Percentiles rank a stretch among this genome's conserved stretches.
phyloP scores from a whole-genome alignment of 75 land plant genomes.

The Pinus albicaulis region DNA sequence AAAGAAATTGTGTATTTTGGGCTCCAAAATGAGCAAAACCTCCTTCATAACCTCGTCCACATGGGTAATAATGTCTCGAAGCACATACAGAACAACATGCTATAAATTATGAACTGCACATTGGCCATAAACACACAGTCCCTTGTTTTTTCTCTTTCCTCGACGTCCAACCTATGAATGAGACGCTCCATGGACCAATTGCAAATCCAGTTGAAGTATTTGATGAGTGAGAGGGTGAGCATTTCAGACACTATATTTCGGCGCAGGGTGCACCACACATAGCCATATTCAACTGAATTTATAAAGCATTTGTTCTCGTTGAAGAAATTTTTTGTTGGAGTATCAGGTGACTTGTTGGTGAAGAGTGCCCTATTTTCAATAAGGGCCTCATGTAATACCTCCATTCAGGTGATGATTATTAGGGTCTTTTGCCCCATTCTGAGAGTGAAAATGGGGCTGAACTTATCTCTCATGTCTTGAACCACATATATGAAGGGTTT shows the following conservation, averaged over 20 bases:
- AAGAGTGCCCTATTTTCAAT: constrained; percentile 60
- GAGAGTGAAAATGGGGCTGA: constrained; percentile 24
- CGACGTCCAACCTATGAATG: constrained; percentile 34
- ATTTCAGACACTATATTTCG: constrained; percentile 72
- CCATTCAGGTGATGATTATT: constrained; percentile 55
- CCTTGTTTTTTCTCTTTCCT: constrained; percentile 26
- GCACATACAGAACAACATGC: constrained; percentile 52
- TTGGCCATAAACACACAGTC: constrained; percentile 21
- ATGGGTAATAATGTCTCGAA: constrained; percentile 38
- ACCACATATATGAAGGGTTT: constrained; percentile 55
- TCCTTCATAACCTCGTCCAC: constrained; percentile 55
- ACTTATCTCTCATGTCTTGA: constrained; percentile 28
- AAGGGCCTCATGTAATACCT: constrained; percentile 71
- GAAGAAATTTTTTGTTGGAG: constrained; percentile 54
- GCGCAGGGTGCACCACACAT: constrained; percentile 81
- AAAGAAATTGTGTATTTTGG: constrained; percentile 42
- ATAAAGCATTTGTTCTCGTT: constrained; percentile 78
- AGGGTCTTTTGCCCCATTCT: constrained; percentile 64
- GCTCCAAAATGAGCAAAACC: constrained; percentile 43
- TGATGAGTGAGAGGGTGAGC: constrained; percentile 55
- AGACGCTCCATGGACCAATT: constrained; percentile 48
- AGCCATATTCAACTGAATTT: constrained; percentile 61
- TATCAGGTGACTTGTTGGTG: constrained; percentile 64
- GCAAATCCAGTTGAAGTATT: constrained; percentile 36
- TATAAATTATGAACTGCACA: constrained; percentile 46